Base-by-base conservation (phyloP, 768 basidiomycete species). In the Dioszegia aurantiaca region DNA sequence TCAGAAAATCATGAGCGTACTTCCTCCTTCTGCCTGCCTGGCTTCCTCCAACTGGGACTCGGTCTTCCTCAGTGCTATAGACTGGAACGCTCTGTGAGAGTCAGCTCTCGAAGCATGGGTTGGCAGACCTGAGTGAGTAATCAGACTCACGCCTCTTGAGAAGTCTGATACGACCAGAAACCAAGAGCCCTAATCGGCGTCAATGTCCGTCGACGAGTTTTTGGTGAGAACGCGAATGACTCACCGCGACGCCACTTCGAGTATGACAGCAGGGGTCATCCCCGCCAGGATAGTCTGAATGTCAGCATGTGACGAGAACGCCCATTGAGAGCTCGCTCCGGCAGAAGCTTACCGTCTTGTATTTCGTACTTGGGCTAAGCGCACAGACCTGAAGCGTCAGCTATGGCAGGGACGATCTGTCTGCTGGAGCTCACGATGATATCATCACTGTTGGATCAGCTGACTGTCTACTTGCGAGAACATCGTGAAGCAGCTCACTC, bases 131-230 rank as follows among this genome's bases (percentile, higher is more conserved):
- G 36, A 51, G n/a, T 2, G 17, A 14, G 23, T 19, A 2, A 2
- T 37, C 16, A 3, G 33, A 27, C 60, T 55, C 26, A 70, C 68
- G 58, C 55, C 42, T 70, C 68, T 52, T 64, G 61, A 0, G 65
- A 62, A 24, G 61, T 64, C 55, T 70, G 68, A 48, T 70, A 70
- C 12, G 65, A 59, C 68, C 68, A 70, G 47, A 70, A 70, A 39
- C 59, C 56, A 55, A 70, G 59, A 17, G 64, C 60, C 31, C 65
- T 63, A 19, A 4, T 24, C 26, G 12, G 11, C 43, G 39, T 3
- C 40, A 30, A 47, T 16, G 33, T 23, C 53, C 6, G 33, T 8
- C 30, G 55, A 17, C 24, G n/a, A 12, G 12, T 37, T 36, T 31
- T 24, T 30, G 17, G 2, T 39, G 28, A 56, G 31, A 17, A 16